Percentiles rank a stretch among this genome's conserved stretches.
These are phyloP conservation scores for Colletotrichum echinochloae DNA, from an alignment of 2,329 filamentous ascomycete genomes.

Conservation along the genomic window DNA sequence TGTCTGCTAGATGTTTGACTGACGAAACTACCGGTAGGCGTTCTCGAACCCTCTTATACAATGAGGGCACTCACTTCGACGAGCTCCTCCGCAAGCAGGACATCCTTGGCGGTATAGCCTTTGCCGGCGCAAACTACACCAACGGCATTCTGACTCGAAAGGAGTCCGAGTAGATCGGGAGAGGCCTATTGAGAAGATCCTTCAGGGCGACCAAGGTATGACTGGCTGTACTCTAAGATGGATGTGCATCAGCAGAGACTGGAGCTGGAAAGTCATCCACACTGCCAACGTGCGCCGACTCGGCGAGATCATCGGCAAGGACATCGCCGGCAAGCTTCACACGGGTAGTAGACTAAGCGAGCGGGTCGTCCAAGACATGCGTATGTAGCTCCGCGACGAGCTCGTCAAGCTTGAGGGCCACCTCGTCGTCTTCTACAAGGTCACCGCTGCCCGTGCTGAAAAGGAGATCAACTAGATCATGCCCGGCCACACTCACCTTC, in stretches of 20 bases:
- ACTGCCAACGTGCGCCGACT: slow-evolving; percentile 68
- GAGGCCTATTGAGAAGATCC: slow-evolving; percentile 70
- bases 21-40: slow-evolving; percentile 69
- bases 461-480: slow-evolving; percentile 81
- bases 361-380: slow-evolving; percentile 79
- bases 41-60: slow-evolving; percentile 91
- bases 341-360: slow-evolving; percentile 78
- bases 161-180: slow-evolving; percentile 81
- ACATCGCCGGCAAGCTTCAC: slow-evolving; percentile 78
- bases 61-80: slow-evolving; percentile 84
- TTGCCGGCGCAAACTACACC: slow-evolving; percentile 82
- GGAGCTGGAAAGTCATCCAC: slow-evolving; percentile 54
- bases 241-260: neutral
- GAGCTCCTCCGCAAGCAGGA: slow-evolving; percentile 83
- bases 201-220: slow-evolving; percentile 51
- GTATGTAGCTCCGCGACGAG: slow-evolving; percentile 80
- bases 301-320: slow-evolving; percentile 77
- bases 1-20: slow-evolving; percentile 42
- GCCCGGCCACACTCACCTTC: slow-evolving; percentile 90
- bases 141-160: slow-evolving; percentile 77
- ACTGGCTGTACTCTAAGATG: slow-evolving; percentile 52
- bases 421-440: slow-evolving; percentile 76
- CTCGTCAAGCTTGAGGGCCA: slow-evolving; percentile 76
- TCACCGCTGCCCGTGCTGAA: slow-evolving; percentile 77
- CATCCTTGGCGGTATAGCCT: slow-evolving; percentile 83